Evolutionary conservation across 352 stramenopile species (phyloP), one percentile per base, ranked within the genome.

Genomic region (Globisporangium recalcitrans): DNA sequence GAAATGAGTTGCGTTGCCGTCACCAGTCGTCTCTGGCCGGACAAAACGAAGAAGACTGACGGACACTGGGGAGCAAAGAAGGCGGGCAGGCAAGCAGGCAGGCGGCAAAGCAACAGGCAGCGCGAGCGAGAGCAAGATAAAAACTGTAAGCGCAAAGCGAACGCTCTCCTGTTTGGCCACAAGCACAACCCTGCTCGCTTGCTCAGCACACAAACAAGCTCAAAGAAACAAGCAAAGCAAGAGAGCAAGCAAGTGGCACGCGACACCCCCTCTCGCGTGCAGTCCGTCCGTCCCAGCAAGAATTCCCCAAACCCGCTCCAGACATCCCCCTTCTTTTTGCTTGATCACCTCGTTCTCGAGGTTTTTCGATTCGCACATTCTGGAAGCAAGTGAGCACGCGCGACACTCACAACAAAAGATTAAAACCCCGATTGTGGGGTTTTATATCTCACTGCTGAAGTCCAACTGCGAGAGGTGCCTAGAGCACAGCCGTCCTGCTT

Each of bases 121-220:
- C 55, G 53, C 62, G 8, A 58, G 44, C 46, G 42, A 26, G 53
- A 47, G 58, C 60, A 56, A 69, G 61, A 71, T 56, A 58, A 64
- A 71, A 69, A 68, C 60, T 71, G n/a, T n/a, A n/a, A n/a, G n/a
- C n/a, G n/a, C n/a, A n/a, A 68, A 63, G 29, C 34, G 34, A 34
- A 19, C 44, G 34, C 57, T 31, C 46, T 4, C 32, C 29, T 29
- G 48, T 21, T 52, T 29, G 47, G 22, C 46, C 46, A 47, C 53
- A 48, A 47, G 14, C 38, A n/a, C n/a, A n/a, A n/a, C 38, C 38
- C 21, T n/a, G 38, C 24, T 36, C 34, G 26, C 38, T 44, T 44
- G 38, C 24, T 36, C 34, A 47, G 16, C 19, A 42, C 36, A 32
- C 13, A 46, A 13, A 3, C 5, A 47, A 32, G 54, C 42, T 14